Evolutionary conservation across 768 basidiomycete species (phyloP), one percentile per base, ranked within the genome.

Genomic region (Tylopilus subfusipes): DNA sequence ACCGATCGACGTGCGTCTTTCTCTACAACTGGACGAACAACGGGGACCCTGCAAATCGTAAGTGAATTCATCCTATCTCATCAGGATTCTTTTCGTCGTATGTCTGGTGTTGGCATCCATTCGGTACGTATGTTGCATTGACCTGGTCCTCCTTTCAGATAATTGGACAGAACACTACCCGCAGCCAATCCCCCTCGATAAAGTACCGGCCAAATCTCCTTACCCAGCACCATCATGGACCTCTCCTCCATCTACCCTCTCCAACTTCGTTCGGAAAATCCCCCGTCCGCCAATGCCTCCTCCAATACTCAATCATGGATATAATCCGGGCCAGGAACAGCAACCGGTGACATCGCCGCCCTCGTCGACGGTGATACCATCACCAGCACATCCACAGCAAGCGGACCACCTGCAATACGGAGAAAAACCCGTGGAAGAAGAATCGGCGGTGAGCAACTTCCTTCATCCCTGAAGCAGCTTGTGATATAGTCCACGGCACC

Each of bases 11-110:
- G 1, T 48, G 51, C 7, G 57, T 68, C 5, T 70, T 72, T 38
- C 27, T 63, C 22, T 70, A 72, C 38, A 70, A 72, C 47, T 70
- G 65, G 68, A 56, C 50, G 25, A 61, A 63, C 12, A 64, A 70
- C 2, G 70, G 69, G 8, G 68, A 70, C 42, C 70, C 70, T 30
- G 50, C 59, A 33, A 64, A 63, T 31, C 69, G 70, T 72, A 25
- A 56, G 68, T 66, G 14, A 11, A 50, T 14, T 18, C 16, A 2
- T 18, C 7, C 21, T 13, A 31, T 38, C 18, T 38, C 9, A 14
- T 39, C n/a, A 2, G 21, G 0, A 27, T 29, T 18, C 18, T 24
- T 22, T 14, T 38, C 30, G 36, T 22, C 9, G 2, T 19, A 25
- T 16, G 18, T 4, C 29, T 22, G 11, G 27, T 16, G 7, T 25